Evolutionary conservation across 495 filamentous ascomycete species (phyloP).

Genomic region (Penicillium paradoxum): DNA sequence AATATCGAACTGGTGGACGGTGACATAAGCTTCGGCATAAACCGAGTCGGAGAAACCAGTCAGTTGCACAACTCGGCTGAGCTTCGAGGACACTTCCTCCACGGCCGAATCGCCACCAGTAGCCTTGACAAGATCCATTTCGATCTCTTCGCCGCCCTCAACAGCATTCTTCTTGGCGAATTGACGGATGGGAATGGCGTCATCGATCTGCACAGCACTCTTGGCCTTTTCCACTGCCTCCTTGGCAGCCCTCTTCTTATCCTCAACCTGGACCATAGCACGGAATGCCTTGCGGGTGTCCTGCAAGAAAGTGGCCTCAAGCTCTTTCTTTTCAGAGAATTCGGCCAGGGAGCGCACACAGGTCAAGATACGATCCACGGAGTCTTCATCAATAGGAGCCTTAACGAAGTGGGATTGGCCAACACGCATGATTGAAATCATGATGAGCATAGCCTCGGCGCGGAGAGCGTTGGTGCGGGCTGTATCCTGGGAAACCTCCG

Average conservation of each 20-base stretch:
- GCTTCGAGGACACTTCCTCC: slow-evolving; percentile 86
- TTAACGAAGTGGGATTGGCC: slow-evolving; percentile 98
- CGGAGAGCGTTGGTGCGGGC: slow-evolving; percentile 90
- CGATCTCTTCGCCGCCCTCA: slow-evolving; percentile 80
- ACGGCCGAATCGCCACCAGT: slow-evolving; percentile 81
- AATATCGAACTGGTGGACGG: slow-evolving; percentile 98
- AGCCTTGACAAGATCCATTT: slow-evolving; percentile 87
- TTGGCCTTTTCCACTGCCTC: slow-evolving; percentile 89
- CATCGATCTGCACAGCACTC: slow-evolving; percentile 90
- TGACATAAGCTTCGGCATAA: slow-evolving; percentile 97
- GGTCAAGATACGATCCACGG: slow-evolving; percentile 93
- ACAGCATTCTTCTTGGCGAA: slow-evolving; percentile 85
- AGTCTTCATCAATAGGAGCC: slow-evolving; percentile 95
- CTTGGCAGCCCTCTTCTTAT: slow-evolving; percentile 92
- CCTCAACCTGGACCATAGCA: slow-evolving; percentile 96
- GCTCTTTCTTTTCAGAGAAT: slow-evolving; percentile 79
- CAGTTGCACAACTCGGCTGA: slow-evolving; percentile 93
- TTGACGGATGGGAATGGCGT: slow-evolving; percentile 87
- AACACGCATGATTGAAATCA: slow-evolving; percentile 97
- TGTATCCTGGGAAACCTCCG: slow-evolving; percentile 82
- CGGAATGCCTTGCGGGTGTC: slow-evolving; percentile 96
- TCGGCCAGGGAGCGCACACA: slow-evolving; percentile 92
- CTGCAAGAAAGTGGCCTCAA: slow-evolving; percentile 89
- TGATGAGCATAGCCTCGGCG: slow-evolving; percentile 98
- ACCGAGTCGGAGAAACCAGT: slow-evolving; percentile 98